phyloP scores from a whole-genome alignment of 192 early-diverging fungal genomes.

The Coemansia umbellata region DNA sequence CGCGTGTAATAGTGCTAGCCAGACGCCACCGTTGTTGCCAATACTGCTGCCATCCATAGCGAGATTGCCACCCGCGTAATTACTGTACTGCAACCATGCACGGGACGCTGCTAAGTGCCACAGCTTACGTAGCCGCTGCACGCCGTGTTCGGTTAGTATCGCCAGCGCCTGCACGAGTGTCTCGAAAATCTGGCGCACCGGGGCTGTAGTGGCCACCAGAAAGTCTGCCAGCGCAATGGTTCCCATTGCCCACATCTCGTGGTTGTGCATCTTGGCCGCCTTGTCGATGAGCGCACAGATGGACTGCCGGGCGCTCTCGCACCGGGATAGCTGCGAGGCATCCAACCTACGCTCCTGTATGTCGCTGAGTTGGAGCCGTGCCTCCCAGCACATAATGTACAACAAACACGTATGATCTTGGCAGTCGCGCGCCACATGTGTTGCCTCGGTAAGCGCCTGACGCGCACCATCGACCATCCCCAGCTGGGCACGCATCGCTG shows the following conservation, averaged over 20 bases:
- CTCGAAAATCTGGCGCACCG: conserved; percentile 7
- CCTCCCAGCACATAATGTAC: conserved; percentile 29
- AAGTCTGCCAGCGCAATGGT: conserved; percentile 18
- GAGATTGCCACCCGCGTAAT: background rate
- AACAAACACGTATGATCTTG: conserved; percentile 37
- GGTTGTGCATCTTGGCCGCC: conserved; percentile 11
- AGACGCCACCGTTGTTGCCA: background rate
- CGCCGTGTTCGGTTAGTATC: conserved; percentile 15
- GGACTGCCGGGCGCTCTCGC: too few species aligned
- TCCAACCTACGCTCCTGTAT: background rate
- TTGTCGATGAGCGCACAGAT: conserved; percentile 19
- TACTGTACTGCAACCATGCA: conserved; percentile 18
- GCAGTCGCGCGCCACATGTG: conserved; percentile 41
- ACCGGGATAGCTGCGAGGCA: background rate
- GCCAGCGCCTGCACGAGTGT: conserved; percentile 12
- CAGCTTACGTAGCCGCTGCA: conserved; percentile 5
- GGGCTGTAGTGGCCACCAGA: background rate
- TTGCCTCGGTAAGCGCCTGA: conserved; percentile 33
- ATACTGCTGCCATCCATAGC: too few species aligned
- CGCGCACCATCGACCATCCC: conserved; percentile 17
- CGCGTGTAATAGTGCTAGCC: conserved; percentile 11
- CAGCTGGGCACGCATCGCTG: conserved; percentile 32
- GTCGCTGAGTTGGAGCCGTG: conserved; percentile 9
- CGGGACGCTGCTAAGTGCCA: conserved; percentile 16
- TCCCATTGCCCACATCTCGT: conserved; percentile 14